These are phyloP conservation scores for Ceratocystis diversiconidia DNA, from an alignment of 2,329 filamentous ascomycete species.

Conservation along the genomic window DNA sequence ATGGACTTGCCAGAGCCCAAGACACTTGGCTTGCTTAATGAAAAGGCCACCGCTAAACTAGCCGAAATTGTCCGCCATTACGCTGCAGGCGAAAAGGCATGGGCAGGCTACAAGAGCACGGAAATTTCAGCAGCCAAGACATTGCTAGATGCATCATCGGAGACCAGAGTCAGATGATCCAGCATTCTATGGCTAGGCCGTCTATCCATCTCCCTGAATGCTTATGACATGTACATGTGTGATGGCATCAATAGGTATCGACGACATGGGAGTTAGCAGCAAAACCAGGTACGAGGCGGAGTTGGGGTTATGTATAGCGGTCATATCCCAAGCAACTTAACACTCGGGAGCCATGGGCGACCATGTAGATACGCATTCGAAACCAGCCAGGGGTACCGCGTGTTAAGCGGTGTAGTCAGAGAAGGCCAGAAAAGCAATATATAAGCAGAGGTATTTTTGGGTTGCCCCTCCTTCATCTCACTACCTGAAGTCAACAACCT, in stretches of 20 bases:
- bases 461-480: too few species aligned
- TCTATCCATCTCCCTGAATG: not conserved
- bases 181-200: not conserved
- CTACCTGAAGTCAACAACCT: too few species aligned
- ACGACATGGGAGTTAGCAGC: not conserved
- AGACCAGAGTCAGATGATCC: constrained; percentile 30
- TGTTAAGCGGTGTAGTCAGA: too few species aligned
- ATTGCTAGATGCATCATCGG: constrained; percentile 43
- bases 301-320: not conserved
- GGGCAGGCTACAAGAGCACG: constrained; percentile 57
- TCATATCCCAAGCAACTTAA: not conserved
- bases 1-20: constrained; percentile 40
- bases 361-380: too few species aligned
- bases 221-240: not conserved
- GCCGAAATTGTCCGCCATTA: constrained; percentile 59
- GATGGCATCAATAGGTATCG: not conserved
- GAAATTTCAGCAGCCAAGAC: constrained; percentile 60
- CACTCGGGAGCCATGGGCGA: too few species aligned
- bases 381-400: too few species aligned
- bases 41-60: constrained; percentile 59
- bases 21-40: constrained; percentile 54
- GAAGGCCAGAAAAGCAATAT: too few species aligned
- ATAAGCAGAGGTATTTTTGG: too few species aligned
- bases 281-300: not conserved
- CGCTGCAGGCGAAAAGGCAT: constrained; percentile 45